Percentiles rank a stretch among this genome's conserved stretches.
Conservation (phyloP, 225 moss, liverwort and hornwort genomes). For the Ulota crispa region DNA sequence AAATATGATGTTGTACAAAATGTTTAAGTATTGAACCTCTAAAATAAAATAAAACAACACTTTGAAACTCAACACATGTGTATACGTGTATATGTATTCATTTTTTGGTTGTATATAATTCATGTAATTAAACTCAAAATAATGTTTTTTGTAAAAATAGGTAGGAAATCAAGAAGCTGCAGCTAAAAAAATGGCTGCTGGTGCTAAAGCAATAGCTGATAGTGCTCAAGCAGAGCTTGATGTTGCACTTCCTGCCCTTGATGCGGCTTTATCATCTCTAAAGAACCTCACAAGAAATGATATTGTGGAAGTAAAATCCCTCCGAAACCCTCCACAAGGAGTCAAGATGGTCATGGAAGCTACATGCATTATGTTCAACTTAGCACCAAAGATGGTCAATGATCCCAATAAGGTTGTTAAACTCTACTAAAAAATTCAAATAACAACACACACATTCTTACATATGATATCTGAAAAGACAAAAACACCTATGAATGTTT, state of each 20-base stretch:
- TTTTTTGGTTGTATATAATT: too few species aligned
- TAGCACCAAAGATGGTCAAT: conserved; percentile 75
- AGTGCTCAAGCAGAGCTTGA: conserved; percentile 90
- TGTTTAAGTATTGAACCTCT: too few species aligned
- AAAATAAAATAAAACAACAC: too few species aligned
- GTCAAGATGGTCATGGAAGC: conserved; percentile 97
- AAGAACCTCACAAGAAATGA: conserved; percentile 84
- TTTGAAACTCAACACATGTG: too few species aligned
- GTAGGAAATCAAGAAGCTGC: conserved; percentile 79
- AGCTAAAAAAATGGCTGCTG: conserved; percentile 75
- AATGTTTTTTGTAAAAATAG: conserved; percentile 21
- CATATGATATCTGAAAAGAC: too few species aligned
- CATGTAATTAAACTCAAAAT: too few species aligned
- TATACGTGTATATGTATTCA: too few species aligned
- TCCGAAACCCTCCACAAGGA: conserved; percentile 84
- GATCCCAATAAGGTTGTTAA: conserved; percentile 68
- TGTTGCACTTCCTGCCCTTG: conserved; percentile 84
- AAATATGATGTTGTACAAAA: too few species aligned
- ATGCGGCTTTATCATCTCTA: conserved; percentile 67
- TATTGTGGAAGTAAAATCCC: conserved; percentile 88
- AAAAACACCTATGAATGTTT: too few species aligned
- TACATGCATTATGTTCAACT: conserved; percentile 80
- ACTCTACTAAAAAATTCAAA: too few species aligned
- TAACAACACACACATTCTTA: too few species aligned
- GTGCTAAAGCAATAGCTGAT: conserved; percentile 79